Evolutionary conservation across 148 eudicot species (phyloP).

Genomic region (Gaultheria prostrata): DNA sequence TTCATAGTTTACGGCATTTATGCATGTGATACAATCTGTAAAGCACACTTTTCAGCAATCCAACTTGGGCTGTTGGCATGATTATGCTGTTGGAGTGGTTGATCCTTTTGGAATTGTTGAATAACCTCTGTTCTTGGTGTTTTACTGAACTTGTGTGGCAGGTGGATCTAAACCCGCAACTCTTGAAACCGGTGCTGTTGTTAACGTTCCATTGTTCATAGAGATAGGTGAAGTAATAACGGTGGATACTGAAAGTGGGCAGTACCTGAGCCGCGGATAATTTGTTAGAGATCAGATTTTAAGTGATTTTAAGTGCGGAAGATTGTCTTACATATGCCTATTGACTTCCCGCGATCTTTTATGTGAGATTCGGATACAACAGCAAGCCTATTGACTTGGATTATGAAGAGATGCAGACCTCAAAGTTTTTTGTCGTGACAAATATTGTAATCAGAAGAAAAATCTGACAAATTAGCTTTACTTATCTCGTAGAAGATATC

Average conservation of each 20-base stretch:
- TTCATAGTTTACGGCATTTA: background rate
- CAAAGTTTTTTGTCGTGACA: background rate
- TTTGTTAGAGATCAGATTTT: background rate
- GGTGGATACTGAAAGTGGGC: constrained; percentile 90
- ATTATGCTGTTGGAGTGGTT: background rate
- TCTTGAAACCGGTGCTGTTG: constrained; percentile 76
- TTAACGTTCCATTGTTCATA: constrained; percentile 82
- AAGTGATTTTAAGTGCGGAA: constrained; percentile 8
- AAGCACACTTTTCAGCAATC: background rate
- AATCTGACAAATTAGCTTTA: background rate
- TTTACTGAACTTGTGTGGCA: constrained; percentile 28
- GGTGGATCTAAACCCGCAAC: constrained; percentile 86
- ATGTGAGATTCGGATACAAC: background rate
- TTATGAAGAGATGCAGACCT: background rate
- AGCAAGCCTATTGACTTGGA: background rate
- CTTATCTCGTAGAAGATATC: background rate
- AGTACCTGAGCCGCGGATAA: constrained; percentile 68
- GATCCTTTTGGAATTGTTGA: constrained; percentile 2
- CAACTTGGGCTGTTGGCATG: background rate
- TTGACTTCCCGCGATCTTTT: background rate
- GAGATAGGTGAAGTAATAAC: constrained; percentile 59
- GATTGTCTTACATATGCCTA: background rate
- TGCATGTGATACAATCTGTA: background rate
- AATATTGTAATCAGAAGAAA: constrained; percentile 1
- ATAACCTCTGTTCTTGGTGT: background rate